phyloP scores from a whole-genome alignment of 2,329 filamentous ascomycete species.

The Pyrenochaeta sp. region DNA sequence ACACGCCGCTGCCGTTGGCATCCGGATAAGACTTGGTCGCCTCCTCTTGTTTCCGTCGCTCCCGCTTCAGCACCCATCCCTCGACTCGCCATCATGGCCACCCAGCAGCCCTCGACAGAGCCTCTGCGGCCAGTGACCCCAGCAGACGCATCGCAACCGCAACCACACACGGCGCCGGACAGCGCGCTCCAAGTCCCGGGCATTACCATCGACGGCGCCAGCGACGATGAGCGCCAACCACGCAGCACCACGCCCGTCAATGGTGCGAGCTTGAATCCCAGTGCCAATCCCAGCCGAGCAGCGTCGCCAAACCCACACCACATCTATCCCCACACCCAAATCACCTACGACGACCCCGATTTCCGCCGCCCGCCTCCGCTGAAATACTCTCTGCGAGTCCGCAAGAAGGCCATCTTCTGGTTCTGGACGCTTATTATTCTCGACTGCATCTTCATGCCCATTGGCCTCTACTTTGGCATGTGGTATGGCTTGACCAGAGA shows the following conservation, averaged over 20 bases:
- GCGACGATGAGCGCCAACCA: slow-evolving; percentile 22
- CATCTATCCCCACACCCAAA: slow-evolving; percentile 50
- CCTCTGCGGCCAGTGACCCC: slow-evolving; percentile 33
- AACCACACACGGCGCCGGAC: slow-evolving; percentile 13
- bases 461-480: slow-evolving; percentile 67
- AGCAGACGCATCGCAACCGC: slow-evolving; percentile 10
- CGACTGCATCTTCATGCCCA: slow-evolving; percentile 65
- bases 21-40: slow-evolving; percentile 31
- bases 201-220: slow-evolving; percentile 23
- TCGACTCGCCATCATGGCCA: slow-evolving; percentile 27
- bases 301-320: slow-evolving; percentile 41
- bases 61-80: slow-evolving; percentile 6
- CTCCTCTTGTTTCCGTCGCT: slow-evolving; percentile 18
- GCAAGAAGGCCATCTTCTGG: slow-evolving; percentile 63
- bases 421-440: slow-evolving; percentile 68
- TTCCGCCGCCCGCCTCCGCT: slow-evolving; percentile 59
- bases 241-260: slow-evolving; percentile 15
- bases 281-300: slow-evolving; percentile 32
- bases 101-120: slow-evolving; percentile 39
- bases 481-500: slow-evolving; percentile 62
- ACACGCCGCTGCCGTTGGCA: slow-evolving; percentile 28
- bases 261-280: slow-evolving; percentile 20
- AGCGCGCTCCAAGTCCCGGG: slow-evolving; percentile 28
- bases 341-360: slow-evolving; percentile 49
- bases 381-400: slow-evolving; percentile 62